Evolutionary conservation across 805 yeast genomes (phyloP).

Genomic region (Saccharomycopsis synnaedendra): DNA sequence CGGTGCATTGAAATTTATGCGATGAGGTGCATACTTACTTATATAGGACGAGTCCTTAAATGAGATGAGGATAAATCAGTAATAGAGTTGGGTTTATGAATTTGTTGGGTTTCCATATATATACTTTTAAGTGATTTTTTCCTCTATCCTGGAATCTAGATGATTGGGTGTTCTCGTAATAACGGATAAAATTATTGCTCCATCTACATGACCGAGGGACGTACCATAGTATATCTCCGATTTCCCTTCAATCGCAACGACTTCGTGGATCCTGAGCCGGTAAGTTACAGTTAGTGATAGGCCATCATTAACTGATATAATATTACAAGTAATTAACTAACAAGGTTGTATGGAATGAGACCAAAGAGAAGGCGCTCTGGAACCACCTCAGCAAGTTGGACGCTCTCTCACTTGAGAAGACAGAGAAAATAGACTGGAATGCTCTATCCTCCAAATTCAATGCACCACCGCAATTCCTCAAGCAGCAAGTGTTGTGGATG

Average conservation of each 20-base stretch:
- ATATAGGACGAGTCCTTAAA: too few species aligned
- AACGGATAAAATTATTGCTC: neutral
- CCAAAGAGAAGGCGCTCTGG: slow-evolving; percentile 24
- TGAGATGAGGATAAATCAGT: too few species aligned
- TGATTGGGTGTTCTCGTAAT: too few species aligned
- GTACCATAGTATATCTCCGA: slow-evolving; percentile 31
- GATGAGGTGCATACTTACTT: too few species aligned
- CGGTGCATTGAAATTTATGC: too few species aligned
- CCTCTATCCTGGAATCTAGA: too few species aligned
- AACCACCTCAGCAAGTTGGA: slow-evolving; percentile 19
- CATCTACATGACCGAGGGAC: slow-evolving; percentile 6
- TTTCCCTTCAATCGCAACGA: slow-evolving; percentile 31
- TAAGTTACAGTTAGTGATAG: slow-evolving; percentile 16
- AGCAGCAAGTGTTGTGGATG: slow-evolving; percentile 32
- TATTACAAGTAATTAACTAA: neutral
- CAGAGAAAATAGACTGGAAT: slow-evolving; percentile 22
- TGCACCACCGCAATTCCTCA: slow-evolving; percentile 20
- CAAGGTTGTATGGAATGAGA: slow-evolving; percentile 21
- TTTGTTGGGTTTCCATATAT: too few species aligned
- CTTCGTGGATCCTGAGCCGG: slow-evolving; percentile 27
- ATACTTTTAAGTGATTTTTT: too few species aligned
- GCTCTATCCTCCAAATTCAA: slow-evolving; percentile 24
- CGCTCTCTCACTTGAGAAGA: slow-evolving; percentile 13
- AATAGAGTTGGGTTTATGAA: too few species aligned
- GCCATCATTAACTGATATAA: too few species aligned